Base-by-base conservation (phyloP, 1,284 basidiomycete species). In the Apiotrichum gracile region DNA sequence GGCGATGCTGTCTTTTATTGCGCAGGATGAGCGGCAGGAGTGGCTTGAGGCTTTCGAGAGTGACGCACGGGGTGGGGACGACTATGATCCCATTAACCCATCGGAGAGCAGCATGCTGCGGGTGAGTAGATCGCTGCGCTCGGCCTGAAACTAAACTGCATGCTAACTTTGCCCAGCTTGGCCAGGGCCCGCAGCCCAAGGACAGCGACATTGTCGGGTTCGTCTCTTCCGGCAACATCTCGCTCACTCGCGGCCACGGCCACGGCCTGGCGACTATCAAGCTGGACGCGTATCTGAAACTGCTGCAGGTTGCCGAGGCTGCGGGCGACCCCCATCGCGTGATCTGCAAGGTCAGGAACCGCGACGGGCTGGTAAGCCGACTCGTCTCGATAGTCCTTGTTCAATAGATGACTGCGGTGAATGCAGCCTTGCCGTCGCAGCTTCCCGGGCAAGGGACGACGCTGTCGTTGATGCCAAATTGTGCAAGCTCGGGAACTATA, bases 201-300 rank as follows among this genome's bases (percentile, higher is more conserved):
- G n/a, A n/a, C n/a, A 72, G 76, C 1, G 64, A 74, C 1, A 78
- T 87, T 21, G 82, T 92, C 45, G 91, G 91, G 1, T 88, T 87
- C 62, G 79, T 91, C 6, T 86, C 87, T 0, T 84, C 85, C 0
- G 90, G 90, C 1, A 84, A 84, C 58, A 86, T 82, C 65, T 91
- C 88, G 0, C 78, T 94, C 2, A 81, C 83, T 0, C 79, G 84
- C 21, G 89, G 91, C 0, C 74, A 80, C 49, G 88, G 87, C 0
- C 82, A 83, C 63, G 89, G 82, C 0, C 78, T 92, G 9, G 91
- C 83, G 5, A 82, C 83, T 0, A 74, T 93, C 12, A 77, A 86
- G 1, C 66, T 91, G 6, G 62, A 67, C 6, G 76, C 76, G 22
- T 78, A 85, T 38, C 63, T 87, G 16, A 77, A 80, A 3, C 24